Base-by-base conservation (phyloP, 192 early-diverging fungal genomes). In the Entophlyctis helioformis region DNA sequence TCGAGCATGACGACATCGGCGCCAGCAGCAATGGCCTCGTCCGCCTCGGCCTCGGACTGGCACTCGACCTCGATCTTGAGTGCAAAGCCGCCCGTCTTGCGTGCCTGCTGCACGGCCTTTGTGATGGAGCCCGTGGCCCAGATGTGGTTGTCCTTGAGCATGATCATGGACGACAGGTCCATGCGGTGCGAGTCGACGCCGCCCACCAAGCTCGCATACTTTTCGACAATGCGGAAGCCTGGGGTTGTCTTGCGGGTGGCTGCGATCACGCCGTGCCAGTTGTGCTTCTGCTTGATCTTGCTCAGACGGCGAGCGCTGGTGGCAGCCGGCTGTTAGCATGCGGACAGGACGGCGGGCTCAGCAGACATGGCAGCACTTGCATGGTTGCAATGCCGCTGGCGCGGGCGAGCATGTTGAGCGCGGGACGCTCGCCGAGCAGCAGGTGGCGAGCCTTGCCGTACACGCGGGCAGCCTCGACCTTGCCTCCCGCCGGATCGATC, bases 131-230 rank as follows among this genome's bases (percentile, higher is more conserved):
- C 86, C 13, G 60, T 59, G 5, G 69, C 63, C 94, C 94, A 98
- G 46, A 98, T 82, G 52, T 98, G 95, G 67, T 98, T 96, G 68
- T 98, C 95, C 64, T 98, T 98, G 39, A 98, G 73, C 95, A 98
- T 98, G 42, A 98, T 85, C 91, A 96, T 94, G 13, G 87, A 80
- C 3, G 90, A 94, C 40, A 98, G 71, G 62, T 96, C 91, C 78
- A 88, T 83, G 32, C 95, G 90, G 61, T 98, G 95, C 0, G 89
- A 91, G 57, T 98, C 95, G 36, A 87, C 83, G 29, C 95, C 95
- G 31, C 95, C 95, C 18, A 98, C 89, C 19, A 91, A 65, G 77
- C 93, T 91, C 22, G 87, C 95, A 60, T 98, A 98, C 55, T 98
- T 98, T 59, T 98, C 95, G 1, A 98, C 85, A 36, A 94, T 59